Evolutionary conservation across 2,329 filamentous ascomycete species (phyloP), one percentile per base, ranked within the genome.

Genomic region (Ceratocystis albifundus): DNA sequence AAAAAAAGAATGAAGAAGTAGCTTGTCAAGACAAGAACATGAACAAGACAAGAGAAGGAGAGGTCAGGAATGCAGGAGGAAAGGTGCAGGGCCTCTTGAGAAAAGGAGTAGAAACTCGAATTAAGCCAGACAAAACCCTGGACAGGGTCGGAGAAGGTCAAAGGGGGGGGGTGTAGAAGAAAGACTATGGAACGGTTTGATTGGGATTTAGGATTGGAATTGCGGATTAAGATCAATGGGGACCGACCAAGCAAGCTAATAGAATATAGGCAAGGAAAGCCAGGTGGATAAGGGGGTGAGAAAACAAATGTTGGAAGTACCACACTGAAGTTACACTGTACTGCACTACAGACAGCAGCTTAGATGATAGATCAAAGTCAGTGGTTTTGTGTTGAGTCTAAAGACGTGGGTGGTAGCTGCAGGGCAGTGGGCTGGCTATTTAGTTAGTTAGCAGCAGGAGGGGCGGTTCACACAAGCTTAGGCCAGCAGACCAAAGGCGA

Each of bases 51-150:
- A 59, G 32, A 59, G 46, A 62, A 61, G 36, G 25, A 57, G 53
- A 53, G 48, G 25, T 61, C n/a, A 67, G 55, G 59, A 68, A 65
- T 68, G 48, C 25, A 68, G 50, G 61, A 64, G 48, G 17, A 62
- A 57, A 45, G 63, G 62, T 65, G 66, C 63, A 68, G 63, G 66
- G 66, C 59, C 66, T 65, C 63, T 68, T 30, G 63, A 63, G 59
- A 68, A 68, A 68, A 68, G 66, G 66, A 68, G 66, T 65, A 30
- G 50, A 25, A 30, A 32, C 55, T 32, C 17, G 17, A 36, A 59
- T 22, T 36, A 17, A 59, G 28, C 25, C 28, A 59, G 55, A 59
- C 55, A 59, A 20, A 59, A 59, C 55, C 55, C 55, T 59, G 61
- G 22, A 62, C 55, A 59, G 30, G 55, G 55, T 59, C 28, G 25